Conservation (phyloP, 208 protist genomes). For the Angomonas ambiguus region DNA sequence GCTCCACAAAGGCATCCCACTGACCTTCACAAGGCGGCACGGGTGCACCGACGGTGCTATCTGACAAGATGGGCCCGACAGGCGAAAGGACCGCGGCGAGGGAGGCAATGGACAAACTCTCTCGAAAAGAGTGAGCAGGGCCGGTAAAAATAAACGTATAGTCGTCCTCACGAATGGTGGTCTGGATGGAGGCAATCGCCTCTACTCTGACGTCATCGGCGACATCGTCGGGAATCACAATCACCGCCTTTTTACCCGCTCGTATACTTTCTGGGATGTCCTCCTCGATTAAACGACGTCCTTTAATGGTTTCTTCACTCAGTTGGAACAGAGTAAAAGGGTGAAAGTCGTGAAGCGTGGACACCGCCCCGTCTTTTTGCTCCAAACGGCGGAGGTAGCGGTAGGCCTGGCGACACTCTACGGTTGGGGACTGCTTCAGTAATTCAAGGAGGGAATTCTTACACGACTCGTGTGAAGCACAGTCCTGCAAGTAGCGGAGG, state of each 20-base stretch:
- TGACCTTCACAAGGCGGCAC: conserved; percentile 1
- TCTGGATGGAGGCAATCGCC: conserved; percentile 3
- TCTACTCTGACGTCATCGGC: background rate
- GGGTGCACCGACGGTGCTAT: background rate
- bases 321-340: background rate
- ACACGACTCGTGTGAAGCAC: too few relatives aligned
- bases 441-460: too few relatives aligned
- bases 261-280: background rate
- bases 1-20: too few relatives aligned
- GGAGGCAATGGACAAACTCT: background rate
- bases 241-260: background rate
- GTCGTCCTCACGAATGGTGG: background rate
- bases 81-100: background rate
- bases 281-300: background rate
- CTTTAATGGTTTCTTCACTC: background rate
- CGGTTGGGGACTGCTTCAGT: too few relatives aligned
- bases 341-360: too few relatives aligned
- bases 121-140: background rate
- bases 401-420: too few relatives aligned
- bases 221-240: background rate
- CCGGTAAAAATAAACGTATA: background rate
- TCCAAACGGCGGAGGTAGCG: too few relatives aligned
- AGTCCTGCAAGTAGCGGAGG: too few relatives aligned
- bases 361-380: too few relatives aligned
- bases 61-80: background rate